These are phyloP conservation scores for Ceratobasidium sp. DNA, from an alignment of 1,284 basidiomycete species.

Conservation along the genomic window DNA sequence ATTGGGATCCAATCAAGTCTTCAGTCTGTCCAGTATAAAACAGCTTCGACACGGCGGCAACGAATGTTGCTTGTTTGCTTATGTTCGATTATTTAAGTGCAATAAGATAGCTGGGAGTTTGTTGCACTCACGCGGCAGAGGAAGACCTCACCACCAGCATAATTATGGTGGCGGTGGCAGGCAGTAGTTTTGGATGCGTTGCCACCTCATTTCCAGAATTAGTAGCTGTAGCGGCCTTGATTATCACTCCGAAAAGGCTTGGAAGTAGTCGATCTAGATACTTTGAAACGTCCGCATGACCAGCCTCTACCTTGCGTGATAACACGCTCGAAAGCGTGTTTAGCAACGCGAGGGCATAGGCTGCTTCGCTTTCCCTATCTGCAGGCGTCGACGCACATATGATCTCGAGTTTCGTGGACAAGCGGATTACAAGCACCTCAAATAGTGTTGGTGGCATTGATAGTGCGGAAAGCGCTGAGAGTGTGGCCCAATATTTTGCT, in stretches of 20 bases:
- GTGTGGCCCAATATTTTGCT: constrained; percentile 71
- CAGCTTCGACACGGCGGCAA: constrained; percentile 65
- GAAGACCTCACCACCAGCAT: constrained; percentile 74
- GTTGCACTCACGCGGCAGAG: constrained; percentile 65
- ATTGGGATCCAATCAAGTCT: neutral
- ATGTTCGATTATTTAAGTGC: constrained; percentile 53
- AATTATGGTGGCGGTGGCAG: constrained; percentile 70
- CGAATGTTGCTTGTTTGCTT: constrained; percentile 68
- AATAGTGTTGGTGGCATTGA: constrained; percentile 84
- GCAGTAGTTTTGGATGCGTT: constrained; percentile 72
- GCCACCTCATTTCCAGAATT: constrained; percentile 58
- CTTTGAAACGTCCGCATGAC: constrained; percentile 77
- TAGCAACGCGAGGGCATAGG: constrained; percentile 87
- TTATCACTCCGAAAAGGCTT: constrained; percentile 74
- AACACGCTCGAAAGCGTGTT: constrained; percentile 73
- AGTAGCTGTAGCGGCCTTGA: constrained; percentile 62
- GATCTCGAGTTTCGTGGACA: constrained; percentile 83
- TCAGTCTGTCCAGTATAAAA: constrained; percentile 53
- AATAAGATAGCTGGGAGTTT: neutral
- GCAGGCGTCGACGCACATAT: constrained; percentile 60
- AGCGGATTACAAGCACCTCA: constrained; percentile 81
- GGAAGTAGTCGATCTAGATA: constrained; percentile 81
- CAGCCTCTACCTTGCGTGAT: constrained; percentile 67
- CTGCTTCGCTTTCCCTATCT: constrained; percentile 67
- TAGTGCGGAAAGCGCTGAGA: constrained; percentile 78